Base-by-base conservation (phyloP, 805 yeast species). In the Ogataea dorogensis region DNA sequence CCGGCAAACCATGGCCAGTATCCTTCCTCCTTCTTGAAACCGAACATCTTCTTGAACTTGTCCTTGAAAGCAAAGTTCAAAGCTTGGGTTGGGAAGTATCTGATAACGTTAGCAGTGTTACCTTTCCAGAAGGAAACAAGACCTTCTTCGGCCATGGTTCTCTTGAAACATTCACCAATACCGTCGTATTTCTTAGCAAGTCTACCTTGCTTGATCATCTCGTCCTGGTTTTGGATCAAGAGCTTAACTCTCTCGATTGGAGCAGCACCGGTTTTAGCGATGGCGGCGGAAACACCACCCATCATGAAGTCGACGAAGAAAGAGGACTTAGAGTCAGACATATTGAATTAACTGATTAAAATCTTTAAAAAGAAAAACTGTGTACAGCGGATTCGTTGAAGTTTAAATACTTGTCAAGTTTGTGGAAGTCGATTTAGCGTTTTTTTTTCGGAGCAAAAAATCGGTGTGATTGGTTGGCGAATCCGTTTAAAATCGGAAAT, bases 251-350 rank as follows among this genome's bases (percentile, higher is more conserved):
- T 83, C 76, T 87, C 96, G 65, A 87, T 87, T 70, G 96, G 96
- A 59, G 96, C 94, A 62, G 96, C 96, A 51, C 94, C 96, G 51
- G 96, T 88, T 81, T 88, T 88, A 57, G 96, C 84, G 73, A 88
- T 89, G 63, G 96, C 96, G 74, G 96, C 96, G 74, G 96, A 87
- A 58, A 88, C 94, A 87, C 96, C 96, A 73, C 96, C 96, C 96
- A 89, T 87, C 72, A 86, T 62, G 79, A 86, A 86, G 67, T 80
- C 84, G 62, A 73, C 59, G 56, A 69, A 58, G 67, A 76, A 76
- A 56, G 67, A 63, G 44, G 79, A 67, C 27, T 40, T 61, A 47
- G 62, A 58, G 46, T 63, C 62, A 49, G 64, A 48, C 67, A 61
- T 62, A 48, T 47, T 53, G 28, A 38, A 38, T 33, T 26, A 41